Evolutionary conservation across 805 yeast genomes (phyloP), one percentile per base, ranked within the genome.

Genomic region (Kodamaea kakaduensis): DNA sequence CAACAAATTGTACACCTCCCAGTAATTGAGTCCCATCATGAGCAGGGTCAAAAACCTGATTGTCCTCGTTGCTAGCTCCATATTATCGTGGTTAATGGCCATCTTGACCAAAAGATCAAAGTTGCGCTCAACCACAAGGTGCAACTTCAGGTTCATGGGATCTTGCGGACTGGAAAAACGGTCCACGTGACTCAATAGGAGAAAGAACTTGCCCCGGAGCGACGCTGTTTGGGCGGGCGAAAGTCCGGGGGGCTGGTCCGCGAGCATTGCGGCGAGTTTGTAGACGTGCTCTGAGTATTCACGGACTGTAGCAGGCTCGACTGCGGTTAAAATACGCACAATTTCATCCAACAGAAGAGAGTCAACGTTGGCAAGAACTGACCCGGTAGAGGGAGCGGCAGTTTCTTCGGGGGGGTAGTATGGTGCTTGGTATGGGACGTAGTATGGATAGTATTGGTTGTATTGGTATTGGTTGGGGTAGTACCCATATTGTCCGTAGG

Each of bases 1-100:
- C 12, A 67, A 50, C 24, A 67, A 47, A 32, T 64, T 66, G 47
- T 64, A 66, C 16, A 67, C 41, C 43, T 67, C 71, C 73, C 73
- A 67, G 47, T 67, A 67, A 42, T 67, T 67, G 27, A 64, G 46
- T 25, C 45, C 45, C 67, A 62, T 60, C 13, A 67, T 40, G 1
- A 64, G 49, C 9, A 51, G 48, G 14, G 71, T 64, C 37, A 67
- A 50, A 37, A 62, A 64, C 23, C 69, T 43, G 18, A 66, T 61
- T 3, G 67, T 48, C 25, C 41, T 43, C 1, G 70, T 52, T 6
- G 70, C 52, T 13, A 67, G 42, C 9, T 51, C 60, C 25, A 65
- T 50, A 25, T 50, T 46, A 28, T 46, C 42, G 42, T 50, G 50
- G 27, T 52, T 52, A 16, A 66, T 58, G 4, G 68, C 45, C n/a